Conservation (phyloP, 2,329 filamentous ascomycete genomes). For the Trichoderma brevicompactum region DNA sequence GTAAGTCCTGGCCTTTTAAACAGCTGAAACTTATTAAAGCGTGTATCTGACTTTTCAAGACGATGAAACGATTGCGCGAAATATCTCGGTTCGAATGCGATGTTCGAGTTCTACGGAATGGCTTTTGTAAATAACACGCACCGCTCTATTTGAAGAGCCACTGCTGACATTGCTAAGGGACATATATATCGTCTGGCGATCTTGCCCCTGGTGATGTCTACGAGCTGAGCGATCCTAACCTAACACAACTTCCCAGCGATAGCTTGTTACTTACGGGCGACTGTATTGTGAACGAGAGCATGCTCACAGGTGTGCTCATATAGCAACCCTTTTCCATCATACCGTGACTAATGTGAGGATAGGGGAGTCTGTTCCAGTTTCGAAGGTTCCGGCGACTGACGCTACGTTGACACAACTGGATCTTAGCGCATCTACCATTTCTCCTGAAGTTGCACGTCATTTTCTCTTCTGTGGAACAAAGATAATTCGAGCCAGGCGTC, state of each 20-base stretch:
- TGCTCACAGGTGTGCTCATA: conserved; percentile 71
- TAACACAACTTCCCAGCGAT: conserved; percentile 88
- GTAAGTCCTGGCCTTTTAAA: conserved; percentile 49
- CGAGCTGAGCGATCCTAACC: conserved; percentile 90
- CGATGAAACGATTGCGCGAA: conserved; percentile 86
- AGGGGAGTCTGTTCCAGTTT: conserved; percentile 95
- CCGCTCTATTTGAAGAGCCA: not conserved
- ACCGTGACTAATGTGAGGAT: conserved; percentile 24
- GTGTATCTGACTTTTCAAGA: conserved; percentile 51
- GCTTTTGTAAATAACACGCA: conserved; percentile 71
- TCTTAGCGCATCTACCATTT: conserved; percentile 78
- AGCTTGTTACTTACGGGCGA: conserved; percentile 90
- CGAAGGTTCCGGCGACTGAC: conserved; percentile 83
- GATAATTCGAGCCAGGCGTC: conserved; percentile 85
- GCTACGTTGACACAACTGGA: conserved; percentile 77
- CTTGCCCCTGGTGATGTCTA: conserved; percentile 96
- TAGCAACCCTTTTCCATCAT: conserved; percentile 36
- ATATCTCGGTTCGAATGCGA: conserved; percentile 96
- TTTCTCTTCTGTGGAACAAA: conserved; percentile 96
- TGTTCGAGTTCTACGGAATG: conserved; percentile 87
- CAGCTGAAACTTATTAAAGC: not conserved
- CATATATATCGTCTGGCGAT: conserved; percentile 81
- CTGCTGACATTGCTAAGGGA: conserved; percentile 53
- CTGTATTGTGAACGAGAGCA: conserved; percentile 98
- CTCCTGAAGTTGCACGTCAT: conserved; percentile 81